A percentile compares a stretch with the other conserved stretches of the same genome.
These are phyloP conservation scores for Magnolia sinica DNA, from an alignment of 164 flowering plant species.

Conservation along the genomic window DNA sequence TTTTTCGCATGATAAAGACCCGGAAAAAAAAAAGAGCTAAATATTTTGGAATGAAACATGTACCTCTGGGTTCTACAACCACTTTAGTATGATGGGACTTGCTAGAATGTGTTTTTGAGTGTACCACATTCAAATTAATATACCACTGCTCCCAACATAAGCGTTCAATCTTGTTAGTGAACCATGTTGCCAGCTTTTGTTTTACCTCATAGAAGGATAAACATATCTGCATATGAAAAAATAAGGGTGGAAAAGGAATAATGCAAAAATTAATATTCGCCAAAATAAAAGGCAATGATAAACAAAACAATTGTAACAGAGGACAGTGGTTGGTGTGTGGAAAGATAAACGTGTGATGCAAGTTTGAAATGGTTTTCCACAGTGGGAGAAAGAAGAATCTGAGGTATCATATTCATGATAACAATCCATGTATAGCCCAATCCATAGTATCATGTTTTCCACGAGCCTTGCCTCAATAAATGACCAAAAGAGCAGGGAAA, in stretches of 20 bases:
- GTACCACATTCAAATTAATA: conserved; percentile 73
- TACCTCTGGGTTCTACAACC: conserved; percentile 75
- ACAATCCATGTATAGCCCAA: too few relatives aligned
- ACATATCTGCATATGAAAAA: conserved; percentile 58
- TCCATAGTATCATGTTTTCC: too few relatives aligned
- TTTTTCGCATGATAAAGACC: neutral
- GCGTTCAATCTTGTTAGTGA: conserved; percentile 76
- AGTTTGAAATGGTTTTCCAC: too few relatives aligned
- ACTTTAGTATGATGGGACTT: conserved; percentile 76
- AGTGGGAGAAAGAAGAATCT: too few relatives aligned
- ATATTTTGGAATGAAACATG: neutral
- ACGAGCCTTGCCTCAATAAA: too few relatives aligned
- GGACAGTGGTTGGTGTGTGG: neutral
- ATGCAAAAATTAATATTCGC: neutral
- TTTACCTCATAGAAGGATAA: conserved; percentile 86
- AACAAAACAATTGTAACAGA: neutral
- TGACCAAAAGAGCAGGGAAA: too few relatives aligned
- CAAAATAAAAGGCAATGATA: neutral
- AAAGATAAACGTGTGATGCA: too few relatives aligned
- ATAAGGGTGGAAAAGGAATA: neutral
- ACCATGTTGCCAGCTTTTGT: conserved; percentile 87
- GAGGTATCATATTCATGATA: too few relatives aligned
- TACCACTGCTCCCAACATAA: conserved; percentile 95
- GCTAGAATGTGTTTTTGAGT: conserved; percentile 51
- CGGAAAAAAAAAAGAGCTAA: neutral